phyloP scores from a whole-genome alignment of 257 asterid genomes.

The Ajuga chamaepitys region DNA sequence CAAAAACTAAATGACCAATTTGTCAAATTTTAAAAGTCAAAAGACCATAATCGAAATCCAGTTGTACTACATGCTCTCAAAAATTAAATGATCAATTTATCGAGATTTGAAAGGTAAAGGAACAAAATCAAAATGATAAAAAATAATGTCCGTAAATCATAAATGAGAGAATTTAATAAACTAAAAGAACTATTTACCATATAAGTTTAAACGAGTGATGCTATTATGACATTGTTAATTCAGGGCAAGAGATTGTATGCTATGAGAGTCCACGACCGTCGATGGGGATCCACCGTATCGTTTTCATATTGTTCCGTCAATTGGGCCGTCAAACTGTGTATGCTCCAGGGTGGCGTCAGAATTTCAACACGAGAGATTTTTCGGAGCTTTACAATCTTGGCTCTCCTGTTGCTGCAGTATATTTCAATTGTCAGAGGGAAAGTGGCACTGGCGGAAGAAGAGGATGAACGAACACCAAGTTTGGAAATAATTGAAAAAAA shows the following conservation, averaged over 20 bases:
- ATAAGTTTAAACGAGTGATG: no score
- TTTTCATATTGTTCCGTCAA: conserved; percentile 39
- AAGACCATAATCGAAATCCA: no score
- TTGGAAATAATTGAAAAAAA: neutral
- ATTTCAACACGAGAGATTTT: conserved; percentile 34
- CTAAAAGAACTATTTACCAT: no score
- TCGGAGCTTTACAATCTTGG: conserved; percentile 47
- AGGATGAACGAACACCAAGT: neutral
- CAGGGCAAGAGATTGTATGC: conserved; percentile 44
- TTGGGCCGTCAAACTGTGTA: conserved; percentile 36
- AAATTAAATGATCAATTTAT: no score
- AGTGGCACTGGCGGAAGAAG: conserved; percentile 40
- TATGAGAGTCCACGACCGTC: conserved; percentile 52
- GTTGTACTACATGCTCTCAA: no score
- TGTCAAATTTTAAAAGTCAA: no score
- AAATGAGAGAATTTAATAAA: no score
- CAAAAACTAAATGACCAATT: no score
- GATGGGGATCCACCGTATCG: conserved; percentile 45
- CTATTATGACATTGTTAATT: no score
- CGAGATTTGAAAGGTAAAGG: no score
- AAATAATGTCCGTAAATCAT: no score
- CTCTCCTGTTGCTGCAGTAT: conserved; percentile 40
- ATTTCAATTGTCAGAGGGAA: conserved; percentile 46
- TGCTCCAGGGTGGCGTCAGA: conserved; percentile 52
- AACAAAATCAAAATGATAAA: no score